Evolutionary conservation across 139 green algal species (phyloP).

Genomic region (Auxenochlorella pyrenoidosa): DNA sequence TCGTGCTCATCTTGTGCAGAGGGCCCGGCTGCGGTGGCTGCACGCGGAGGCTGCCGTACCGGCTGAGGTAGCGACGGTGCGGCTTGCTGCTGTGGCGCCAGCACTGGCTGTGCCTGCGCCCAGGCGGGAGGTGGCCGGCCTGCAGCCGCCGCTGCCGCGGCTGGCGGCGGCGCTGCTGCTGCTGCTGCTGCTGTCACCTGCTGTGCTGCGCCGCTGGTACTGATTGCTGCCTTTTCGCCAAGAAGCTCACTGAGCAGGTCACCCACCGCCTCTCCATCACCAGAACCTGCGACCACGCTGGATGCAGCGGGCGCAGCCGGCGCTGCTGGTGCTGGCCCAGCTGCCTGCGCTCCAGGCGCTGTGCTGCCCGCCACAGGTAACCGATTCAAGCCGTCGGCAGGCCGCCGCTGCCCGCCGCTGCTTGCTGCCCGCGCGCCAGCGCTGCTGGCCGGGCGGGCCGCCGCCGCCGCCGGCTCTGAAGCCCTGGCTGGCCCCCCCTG

Average conservation of each 20-base stretch:
- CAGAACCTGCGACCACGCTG: neutral
- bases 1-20: neutral
- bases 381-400: neutral
- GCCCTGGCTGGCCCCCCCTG: neutral
- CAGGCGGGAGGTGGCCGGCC: neutral
- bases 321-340: neutral
- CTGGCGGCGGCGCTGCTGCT: neutral
- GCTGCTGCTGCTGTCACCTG: neutral
- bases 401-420: neutral
- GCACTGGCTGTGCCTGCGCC: neutral
- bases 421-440: neutral
- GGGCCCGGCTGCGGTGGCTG: neutral
- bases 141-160: neutral
- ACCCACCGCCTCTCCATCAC: neutral
- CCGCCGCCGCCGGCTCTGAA: neutral
- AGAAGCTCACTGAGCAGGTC: constrained; percentile 20
- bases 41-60: neutral
- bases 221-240: neutral
- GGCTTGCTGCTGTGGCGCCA: neutral
- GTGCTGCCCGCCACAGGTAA: neutral
- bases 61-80: neutral
- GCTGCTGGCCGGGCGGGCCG: neutral
- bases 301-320: neutral
- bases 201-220: neutral
- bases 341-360: neutral